Conservation (phyloP, 805 yeast genomes). For the Cephaloascus albidus region DNA sequence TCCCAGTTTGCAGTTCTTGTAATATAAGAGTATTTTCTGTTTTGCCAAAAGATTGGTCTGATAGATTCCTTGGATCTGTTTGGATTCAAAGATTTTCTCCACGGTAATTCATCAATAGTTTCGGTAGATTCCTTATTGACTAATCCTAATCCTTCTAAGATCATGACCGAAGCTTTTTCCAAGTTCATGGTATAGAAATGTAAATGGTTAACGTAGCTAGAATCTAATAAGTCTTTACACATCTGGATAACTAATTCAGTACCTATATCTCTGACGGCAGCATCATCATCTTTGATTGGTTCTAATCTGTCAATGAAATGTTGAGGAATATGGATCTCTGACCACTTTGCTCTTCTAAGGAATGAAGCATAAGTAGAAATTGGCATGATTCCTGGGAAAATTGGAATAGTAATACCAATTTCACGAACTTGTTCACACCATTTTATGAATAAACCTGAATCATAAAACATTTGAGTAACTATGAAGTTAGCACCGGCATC, state of each 20-base stretch:
- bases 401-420: conserved; percentile 72
- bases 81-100: conserved; percentile 86
- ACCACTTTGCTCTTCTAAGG: conserved; percentile 91
- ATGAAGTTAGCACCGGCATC: conserved; percentile 94
- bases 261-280: conserved; percentile 77
- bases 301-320: conserved; percentile 61
- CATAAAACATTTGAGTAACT: conserved; percentile 96
- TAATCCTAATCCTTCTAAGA: conserved; percentile 65
- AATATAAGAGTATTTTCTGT: conserved; percentile 82
- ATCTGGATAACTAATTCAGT: conserved; percentile 72
- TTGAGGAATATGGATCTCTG: conserved; percentile 72
- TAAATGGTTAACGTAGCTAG: conserved; percentile 72
- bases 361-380: conserved; percentile 92
- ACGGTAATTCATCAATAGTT: conserved; percentile 47
- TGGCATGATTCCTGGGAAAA: conserved; percentile 98
- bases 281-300: conserved; percentile 86
- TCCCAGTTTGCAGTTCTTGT: conserved; percentile 94
- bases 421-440: conserved; percentile 75
- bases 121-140: conserved; percentile 28
- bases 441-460: conserved; percentile 69
- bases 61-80: conserved; percentile 72
- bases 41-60: conserved; percentile 94
- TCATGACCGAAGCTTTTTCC: conserved; percentile 85
- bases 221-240: conserved; percentile 65
- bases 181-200: conserved; percentile 98